Conservation (phyloP, 2,329 filamentous ascomycete genomes). For the Paramyrothecium sp. region DNA sequence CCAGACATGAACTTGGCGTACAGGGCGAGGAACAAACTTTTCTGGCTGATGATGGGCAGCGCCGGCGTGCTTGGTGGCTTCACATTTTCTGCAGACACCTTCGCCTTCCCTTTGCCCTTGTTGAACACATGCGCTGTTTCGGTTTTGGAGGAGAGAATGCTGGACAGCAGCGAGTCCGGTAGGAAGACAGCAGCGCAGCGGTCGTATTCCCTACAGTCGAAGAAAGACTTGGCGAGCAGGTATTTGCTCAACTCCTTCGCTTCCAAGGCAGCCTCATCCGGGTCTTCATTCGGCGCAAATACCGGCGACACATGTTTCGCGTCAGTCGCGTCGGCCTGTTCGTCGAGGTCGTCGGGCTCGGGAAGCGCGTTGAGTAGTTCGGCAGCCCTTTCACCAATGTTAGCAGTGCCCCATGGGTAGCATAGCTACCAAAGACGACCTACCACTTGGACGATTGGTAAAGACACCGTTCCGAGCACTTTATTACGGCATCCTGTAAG, state of each 20-base stretch:
- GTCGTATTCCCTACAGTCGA: slow-evolving; percentile 93
- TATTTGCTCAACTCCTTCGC: slow-evolving; percentile 78
- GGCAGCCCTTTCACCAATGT: slow-evolving; percentile 68
- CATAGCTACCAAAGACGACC: slow-evolving; percentile 1
- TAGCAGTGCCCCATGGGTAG: slow-evolving; percentile 8
- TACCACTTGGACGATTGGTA: slow-evolving; percentile 98
- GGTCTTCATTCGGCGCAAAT: slow-evolving; percentile 60
- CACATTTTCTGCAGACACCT: slow-evolving; percentile 17
- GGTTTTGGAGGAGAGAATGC: slow-evolving; percentile 53
- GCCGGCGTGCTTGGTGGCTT: slow-evolving; percentile 15
- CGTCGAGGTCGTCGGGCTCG: slow-evolving; percentile 57
- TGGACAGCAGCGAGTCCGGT: slow-evolving; percentile 73
- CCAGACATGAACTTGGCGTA: slow-evolving; percentile 93
- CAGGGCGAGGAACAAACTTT: slow-evolving; percentile 85
- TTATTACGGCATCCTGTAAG: slow-evolving; percentile 81
- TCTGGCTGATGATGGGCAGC: slow-evolving; percentile 72
- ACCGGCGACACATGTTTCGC: slow-evolving; percentile 43
- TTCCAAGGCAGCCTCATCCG: slow-evolving; percentile 73
- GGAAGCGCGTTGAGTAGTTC: slow-evolving; percentile 87
- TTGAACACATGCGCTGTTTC: slow-evolving; percentile 33
- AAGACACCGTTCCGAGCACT: slow-evolving; percentile 90
- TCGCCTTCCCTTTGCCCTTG: slow-evolving; percentile 63
- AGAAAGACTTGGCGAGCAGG: slow-evolving; percentile 87
- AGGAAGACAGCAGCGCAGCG: slow-evolving; percentile 88
- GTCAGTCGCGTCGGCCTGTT: slow-evolving; percentile 24